phyloP scores from a whole-genome alignment of 371 early-diverging fungal genomes.

The Rhizopus delemar region DNA sequence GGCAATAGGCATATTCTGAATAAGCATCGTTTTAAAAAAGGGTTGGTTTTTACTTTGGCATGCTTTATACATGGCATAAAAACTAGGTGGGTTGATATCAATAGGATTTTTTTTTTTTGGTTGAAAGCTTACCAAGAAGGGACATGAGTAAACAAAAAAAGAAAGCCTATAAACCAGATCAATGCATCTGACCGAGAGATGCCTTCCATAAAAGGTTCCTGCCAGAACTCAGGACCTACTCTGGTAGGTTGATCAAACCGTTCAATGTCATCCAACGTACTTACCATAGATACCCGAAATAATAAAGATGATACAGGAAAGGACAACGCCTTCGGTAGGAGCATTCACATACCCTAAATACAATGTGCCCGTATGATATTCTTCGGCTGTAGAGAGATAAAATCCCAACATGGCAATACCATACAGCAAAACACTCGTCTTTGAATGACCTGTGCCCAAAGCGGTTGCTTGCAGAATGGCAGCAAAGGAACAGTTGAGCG shows the following conservation, averaged over 20 bases:
- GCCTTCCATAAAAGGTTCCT: constrained; percentile 29
- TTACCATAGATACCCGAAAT: constrained; percentile 69
- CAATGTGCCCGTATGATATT: constrained; percentile 92
- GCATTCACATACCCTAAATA: constrained; percentile 94
- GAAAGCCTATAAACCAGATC: constrained; percentile 55
- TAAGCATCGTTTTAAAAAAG: constrained; percentile 62
- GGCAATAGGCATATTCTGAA: constrained; percentile 68
- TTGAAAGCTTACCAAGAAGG: constrained; percentile 59
- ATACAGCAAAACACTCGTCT: constrained; percentile 64
- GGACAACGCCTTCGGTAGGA: constrained; percentile 91
- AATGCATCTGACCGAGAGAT: constrained; percentile 51
- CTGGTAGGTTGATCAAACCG: background rate
- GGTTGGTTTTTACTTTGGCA: constrained; percentile 67
- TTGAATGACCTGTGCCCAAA: constrained; percentile 77
- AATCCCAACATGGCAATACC: constrained; percentile 78
- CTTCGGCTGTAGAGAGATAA: constrained; percentile 94
- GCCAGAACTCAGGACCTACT: constrained; percentile 38
- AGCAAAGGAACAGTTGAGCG: constrained; percentile 88
- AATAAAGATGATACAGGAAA: constrained; percentile 69
- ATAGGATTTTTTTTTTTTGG: too few relatives aligned
- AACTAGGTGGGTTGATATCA: constrained; percentile 11
- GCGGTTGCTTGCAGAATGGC: constrained; percentile 84
- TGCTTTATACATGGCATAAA: constrained; percentile 67
- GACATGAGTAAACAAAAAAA: constrained; percentile 69
- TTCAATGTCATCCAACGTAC: background rate